A percentile compares a stretch with the other conserved stretches of the same genome.
Conservation (phyloP, 75 land plant species). For the Pinus albicaulis region DNA sequence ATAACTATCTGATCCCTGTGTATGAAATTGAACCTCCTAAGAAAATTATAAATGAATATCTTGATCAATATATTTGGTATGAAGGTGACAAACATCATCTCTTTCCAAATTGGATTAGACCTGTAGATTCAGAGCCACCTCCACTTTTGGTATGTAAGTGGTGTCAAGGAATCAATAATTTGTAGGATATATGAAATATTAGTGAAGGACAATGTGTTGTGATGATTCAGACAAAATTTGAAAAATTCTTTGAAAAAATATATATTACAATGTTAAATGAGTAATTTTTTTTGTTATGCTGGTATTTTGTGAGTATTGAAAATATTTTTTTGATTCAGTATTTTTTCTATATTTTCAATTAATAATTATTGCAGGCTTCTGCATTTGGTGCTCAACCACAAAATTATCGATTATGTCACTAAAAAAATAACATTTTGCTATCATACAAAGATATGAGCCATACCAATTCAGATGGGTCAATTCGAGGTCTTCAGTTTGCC, state of each 20-base stretch:
- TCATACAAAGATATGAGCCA: conserved; percentile 99
- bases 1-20: conserved; percentile 94
- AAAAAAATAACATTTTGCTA: conserved; percentile 93
- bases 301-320: no score
- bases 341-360: no score
- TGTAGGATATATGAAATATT: conserved; percentile 95
- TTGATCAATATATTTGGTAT: conserved; percentile 81
- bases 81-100: conserved; percentile 97
- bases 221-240: conserved; percentile 98
- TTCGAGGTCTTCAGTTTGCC: conserved; percentile 97
- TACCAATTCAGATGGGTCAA: conserved; percentile 95
- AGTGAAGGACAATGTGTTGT: conserved; percentile 98
- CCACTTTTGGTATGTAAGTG: conserved; percentile 70
- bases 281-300: no score
- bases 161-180: conserved; percentile 98
- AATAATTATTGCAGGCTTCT: conserved; percentile 51
- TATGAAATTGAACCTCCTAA: no score
- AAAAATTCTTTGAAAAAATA: conserved; percentile 98
- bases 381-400: conserved; percentile 93
- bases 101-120: conserved; percentile 98
- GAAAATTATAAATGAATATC: no score
- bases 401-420: conserved; percentile 98
- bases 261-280: conserved; percentile 83
- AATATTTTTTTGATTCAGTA: no score
- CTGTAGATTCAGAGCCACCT: conserved; percentile 71